Evolutionary conservation across 352 stramenopile genomes (phyloP).

Genomic region (Globisporangium nodosum): DNA sequence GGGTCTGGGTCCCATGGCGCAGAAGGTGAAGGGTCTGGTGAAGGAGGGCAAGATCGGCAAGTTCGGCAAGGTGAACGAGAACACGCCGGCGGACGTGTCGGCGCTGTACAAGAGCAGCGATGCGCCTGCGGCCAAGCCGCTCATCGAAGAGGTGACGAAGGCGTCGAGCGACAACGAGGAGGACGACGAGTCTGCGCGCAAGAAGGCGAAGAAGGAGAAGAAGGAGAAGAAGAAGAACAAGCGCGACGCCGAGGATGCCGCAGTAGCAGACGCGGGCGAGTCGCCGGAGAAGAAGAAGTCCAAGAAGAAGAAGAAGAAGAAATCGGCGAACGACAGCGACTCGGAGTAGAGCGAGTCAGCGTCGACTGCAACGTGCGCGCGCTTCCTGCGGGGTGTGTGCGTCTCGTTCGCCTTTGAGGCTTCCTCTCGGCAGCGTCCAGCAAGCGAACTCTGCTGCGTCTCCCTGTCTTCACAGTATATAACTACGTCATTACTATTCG

Average conservation of each 20-base stretch:
- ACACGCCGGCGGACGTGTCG: conserved; percentile 70
- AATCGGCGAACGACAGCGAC: conserved; percentile 60
- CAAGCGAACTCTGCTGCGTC: not conserved
- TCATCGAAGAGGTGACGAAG: conserved; percentile 58
- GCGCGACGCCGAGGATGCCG: conserved; percentile 46
- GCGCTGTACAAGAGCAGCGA: conserved; percentile 65
- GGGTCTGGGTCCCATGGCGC: conserved; percentile 98
- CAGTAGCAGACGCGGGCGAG: conserved; percentile 39
- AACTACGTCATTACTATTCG: conserved; percentile 16
- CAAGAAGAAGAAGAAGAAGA: conserved; percentile 89
- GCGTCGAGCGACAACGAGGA: conserved; percentile 23
- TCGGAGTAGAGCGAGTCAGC: conserved; percentile 40
- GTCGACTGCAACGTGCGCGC: too few relatives aligned
- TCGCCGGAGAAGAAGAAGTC: conserved; percentile 84
- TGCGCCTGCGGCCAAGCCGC: conserved; percentile 31
- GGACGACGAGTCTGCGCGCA: conserved; percentile 34
- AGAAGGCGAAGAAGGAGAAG: conserved; percentile 73
- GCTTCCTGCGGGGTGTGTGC: not conserved
- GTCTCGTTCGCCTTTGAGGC: not conserved
- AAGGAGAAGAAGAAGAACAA: conserved; percentile 75
- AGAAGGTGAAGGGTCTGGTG: conserved; percentile 99
- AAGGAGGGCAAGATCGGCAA: conserved; percentile 91
- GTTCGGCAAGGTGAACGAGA: conserved; percentile 87
- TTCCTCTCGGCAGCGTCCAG: not conserved
- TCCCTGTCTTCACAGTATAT: conserved; percentile 11